Evolutionary conservation across 176 grass and related monocot genomes (phyloP).

Genomic region (Ensete glaucum): DNA sequence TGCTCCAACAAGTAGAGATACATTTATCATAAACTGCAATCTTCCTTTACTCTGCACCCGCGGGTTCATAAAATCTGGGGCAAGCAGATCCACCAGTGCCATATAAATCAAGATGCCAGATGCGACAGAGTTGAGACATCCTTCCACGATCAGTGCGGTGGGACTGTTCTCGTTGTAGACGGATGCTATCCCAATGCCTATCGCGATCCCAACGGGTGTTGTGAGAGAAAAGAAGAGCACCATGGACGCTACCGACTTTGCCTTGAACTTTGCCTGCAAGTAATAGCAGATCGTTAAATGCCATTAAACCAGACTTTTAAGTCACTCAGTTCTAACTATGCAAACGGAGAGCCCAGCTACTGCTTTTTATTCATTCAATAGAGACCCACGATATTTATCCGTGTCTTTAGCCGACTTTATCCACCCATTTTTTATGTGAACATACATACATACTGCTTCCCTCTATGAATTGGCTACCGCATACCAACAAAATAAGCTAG

Average conservation of each 20-base stretch:
- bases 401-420: too few species aligned
- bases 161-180: slow-evolving; percentile 60
- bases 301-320: too few species aligned
- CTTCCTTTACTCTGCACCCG: not conserved
- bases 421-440: too few species aligned
- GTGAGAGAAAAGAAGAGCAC: slow-evolving; percentile 59
- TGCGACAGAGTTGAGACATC: slow-evolving; percentile 44
- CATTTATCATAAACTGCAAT: not conserved
- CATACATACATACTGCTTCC: too few species aligned
- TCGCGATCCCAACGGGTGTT: slow-evolving; percentile 44
- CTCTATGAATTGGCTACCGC: too few species aligned
- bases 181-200: slow-evolving; percentile 40
- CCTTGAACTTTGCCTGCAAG: slow-evolving; percentile 42
- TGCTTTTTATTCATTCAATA: too few species aligned
- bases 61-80: not conserved
- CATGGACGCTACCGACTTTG: slow-evolving; percentile 33
- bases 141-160: slow-evolving; percentile 45
- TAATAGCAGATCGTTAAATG: too few species aligned
- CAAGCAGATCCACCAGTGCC: not conserved
- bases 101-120: slow-evolving; percentile 16
- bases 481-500: too few species aligned
- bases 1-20: slow-evolving; percentile 35
- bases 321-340: too few species aligned
- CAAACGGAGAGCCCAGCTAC: too few species aligned
- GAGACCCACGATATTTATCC: too few species aligned